phyloP scores from a whole-genome alignment of 2,329 filamentous ascomycete genomes.

The Fusarium solani-melongenae region DNA sequence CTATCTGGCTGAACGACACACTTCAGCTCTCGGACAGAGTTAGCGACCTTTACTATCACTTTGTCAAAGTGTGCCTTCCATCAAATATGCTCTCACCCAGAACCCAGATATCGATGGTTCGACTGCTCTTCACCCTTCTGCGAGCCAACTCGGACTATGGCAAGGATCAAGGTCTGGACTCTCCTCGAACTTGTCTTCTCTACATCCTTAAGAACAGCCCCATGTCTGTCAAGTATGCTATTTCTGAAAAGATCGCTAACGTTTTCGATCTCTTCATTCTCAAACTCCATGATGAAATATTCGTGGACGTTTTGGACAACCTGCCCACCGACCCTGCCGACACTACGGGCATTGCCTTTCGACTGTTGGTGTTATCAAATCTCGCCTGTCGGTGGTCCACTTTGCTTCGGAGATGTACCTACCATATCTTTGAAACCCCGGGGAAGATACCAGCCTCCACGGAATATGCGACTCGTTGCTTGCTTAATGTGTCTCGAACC shows the following conservation, averaged over 20 bases:
- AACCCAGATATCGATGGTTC: conserved; percentile 74
- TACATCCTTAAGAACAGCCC: conserved; percentile 74
- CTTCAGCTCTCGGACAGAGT: conserved; percentile 73
- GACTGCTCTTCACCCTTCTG: conserved; percentile 77
- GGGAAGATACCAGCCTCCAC: conserved; percentile 74
- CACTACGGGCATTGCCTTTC: conserved; percentile 85
- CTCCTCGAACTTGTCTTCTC: conserved; percentile 77
- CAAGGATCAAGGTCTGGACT: conserved; percentile 65
- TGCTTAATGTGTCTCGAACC: conserved; percentile 72
- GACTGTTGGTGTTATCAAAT: conserved; percentile 79
- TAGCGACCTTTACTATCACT: conserved; percentile 82
- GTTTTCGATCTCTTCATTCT: conserved; percentile 88
- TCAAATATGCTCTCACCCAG: conserved; percentile 76
- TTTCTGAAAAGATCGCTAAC: conserved; percentile 75
- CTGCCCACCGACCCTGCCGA: conserved; percentile 79
- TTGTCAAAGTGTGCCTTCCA: conserved; percentile 74
- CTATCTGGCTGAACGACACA: conserved; percentile 70
- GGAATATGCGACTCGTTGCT: conserved; percentile 78
- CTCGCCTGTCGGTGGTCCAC: conserved; percentile 88
- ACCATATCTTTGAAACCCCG: conserved; percentile 93
- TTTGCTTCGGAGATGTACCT: conserved; percentile 85
- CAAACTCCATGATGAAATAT: conserved; percentile 83
- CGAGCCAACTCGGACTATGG: conserved; percentile 75
- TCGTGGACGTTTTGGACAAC: conserved; percentile 83
- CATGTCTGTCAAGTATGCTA: conserved; percentile 79